These are phyloP conservation scores for Phytophthora sp. DNA, from an alignment of 352 stramenopile species.

Conservation along the genomic window DNA sequence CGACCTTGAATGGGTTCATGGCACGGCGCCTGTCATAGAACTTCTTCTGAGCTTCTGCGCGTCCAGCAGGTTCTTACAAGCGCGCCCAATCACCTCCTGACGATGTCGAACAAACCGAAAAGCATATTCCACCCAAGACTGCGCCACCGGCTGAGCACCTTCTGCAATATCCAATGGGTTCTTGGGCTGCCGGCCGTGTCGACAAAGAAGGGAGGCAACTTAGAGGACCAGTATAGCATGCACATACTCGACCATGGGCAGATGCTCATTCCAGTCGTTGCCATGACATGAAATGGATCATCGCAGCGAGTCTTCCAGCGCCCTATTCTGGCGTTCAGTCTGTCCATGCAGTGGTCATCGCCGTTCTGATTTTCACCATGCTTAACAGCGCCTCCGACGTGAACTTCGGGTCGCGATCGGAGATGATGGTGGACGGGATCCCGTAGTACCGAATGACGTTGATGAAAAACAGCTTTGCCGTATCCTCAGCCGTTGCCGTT, in stretches of 20 bases:
- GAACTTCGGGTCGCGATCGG: constrained; percentile 26
- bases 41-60: constrained; percentile 5
- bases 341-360: constrained; percentile 9
- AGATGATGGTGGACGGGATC: constrained; percentile 15
- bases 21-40: constrained; percentile 16
- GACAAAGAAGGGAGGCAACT: too few relatives aligned
- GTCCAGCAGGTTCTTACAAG: too few relatives aligned
- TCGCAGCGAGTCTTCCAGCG: background rate
- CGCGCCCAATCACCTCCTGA: too few relatives aligned
- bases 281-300: constrained; percentile 1
- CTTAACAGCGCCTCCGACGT: constrained; percentile 3
- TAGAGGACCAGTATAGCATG: too few relatives aligned
- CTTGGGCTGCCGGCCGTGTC: too few relatives aligned
- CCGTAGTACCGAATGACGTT: constrained; percentile 20
- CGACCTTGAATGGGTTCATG: constrained; percentile 9
- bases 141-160: too few relatives aligned
- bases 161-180: too few relatives aligned
- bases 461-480: constrained; percentile 13
- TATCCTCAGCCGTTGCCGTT: constrained; percentile 13
- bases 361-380: background rate
- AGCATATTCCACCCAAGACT: too few relatives aligned
- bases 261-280: background rate
- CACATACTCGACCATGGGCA: background rate
- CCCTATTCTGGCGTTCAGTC: constrained; percentile 2
- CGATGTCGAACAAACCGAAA: too few relatives aligned